Conservation (phyloP, 305 asterid species). For the Vinca major region DNA sequence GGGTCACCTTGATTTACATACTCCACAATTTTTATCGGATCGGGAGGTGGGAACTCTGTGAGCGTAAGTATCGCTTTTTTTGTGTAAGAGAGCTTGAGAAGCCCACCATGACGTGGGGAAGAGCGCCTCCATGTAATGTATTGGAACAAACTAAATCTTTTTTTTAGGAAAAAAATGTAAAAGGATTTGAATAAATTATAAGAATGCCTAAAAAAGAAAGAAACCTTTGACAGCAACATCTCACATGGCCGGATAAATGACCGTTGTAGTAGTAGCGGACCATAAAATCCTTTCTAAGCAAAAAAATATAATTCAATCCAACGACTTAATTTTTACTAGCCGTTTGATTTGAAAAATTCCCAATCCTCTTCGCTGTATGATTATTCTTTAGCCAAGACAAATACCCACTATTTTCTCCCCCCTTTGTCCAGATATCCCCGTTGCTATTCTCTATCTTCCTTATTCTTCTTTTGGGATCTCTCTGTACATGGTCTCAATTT, state of each 20-base stretch:
- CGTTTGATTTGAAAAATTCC: constrained; percentile 59
- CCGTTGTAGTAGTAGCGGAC: constrained; percentile 42
- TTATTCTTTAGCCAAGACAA: constrained; percentile 27
- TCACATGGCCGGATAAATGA: constrained; percentile 41
- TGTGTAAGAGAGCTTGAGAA: no score
- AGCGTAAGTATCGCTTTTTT: no score
- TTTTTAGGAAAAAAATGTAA: no score
- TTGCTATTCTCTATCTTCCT: not conserved
- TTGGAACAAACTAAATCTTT: constrained; percentile 17
- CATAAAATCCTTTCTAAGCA: constrained; percentile 20
- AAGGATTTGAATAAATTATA: not conserved
- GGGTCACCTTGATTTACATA: no score
- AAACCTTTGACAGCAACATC: constrained; percentile 44
- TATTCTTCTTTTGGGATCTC: constrained; percentile 2
- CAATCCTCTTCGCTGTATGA: constrained; percentile 6
- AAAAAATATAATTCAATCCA: no score
- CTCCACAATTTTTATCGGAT: no score
- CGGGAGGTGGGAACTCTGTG: no score
- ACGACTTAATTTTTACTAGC: constrained; percentile 57
- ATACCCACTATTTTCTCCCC: constrained; percentile 33
- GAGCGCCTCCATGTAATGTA: not conserved
- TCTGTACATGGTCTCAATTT: constrained; percentile 19
- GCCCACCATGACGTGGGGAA: no score
- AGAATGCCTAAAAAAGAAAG: constrained; percentile 15
- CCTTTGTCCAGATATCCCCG: not conserved